Conservation (phyloP, 2,329 filamentous ascomycete species). For the Hortaea sp. region DNA sequence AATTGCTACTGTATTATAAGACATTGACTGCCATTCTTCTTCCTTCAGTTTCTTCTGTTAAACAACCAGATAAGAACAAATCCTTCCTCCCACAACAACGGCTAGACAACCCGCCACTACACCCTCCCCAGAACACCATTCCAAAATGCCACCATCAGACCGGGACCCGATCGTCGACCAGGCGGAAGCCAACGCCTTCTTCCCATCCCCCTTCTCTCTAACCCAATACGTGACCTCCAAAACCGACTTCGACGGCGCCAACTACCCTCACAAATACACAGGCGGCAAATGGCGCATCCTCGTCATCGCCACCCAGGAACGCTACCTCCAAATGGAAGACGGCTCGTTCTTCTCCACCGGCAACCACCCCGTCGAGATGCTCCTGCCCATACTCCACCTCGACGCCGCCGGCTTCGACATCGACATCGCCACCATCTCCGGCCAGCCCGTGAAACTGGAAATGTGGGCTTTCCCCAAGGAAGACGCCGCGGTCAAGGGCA, state of each 20-base stretch:
- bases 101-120: too few species aligned
- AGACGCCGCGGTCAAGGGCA: conserved; percentile 11
- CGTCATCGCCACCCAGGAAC: conserved; percentile 13
- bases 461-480: conserved; percentile 14
- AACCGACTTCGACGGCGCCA: conserved; percentile 13
- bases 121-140: too few species aligned
- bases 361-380: conserved; percentile 14
- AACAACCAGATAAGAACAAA: too few species aligned
- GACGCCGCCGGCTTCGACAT: conserved; percentile 12
- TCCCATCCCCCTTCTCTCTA: conserved; percentile 12
- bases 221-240: conserved; percentile 12
- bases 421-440: conserved; percentile 12
- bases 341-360: conserved; percentile 15
- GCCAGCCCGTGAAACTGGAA: conserved; percentile 13
- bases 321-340: conserved; percentile 11
- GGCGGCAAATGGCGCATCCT: conserved; percentile 14
- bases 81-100: too few species aligned
- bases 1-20: too few species aligned
- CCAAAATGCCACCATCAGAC: not conserved
- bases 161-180: conserved; percentile 9
- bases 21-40: too few species aligned
- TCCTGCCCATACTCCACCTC: conserved; percentile 13
- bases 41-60: too few species aligned
- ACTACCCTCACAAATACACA: conserved; percentile 12
- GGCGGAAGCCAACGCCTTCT: conserved; percentile 13